phyloP scores from a whole-genome alignment of 139 green algal genomes.

The Pseudopediastrum boryanum region DNA sequence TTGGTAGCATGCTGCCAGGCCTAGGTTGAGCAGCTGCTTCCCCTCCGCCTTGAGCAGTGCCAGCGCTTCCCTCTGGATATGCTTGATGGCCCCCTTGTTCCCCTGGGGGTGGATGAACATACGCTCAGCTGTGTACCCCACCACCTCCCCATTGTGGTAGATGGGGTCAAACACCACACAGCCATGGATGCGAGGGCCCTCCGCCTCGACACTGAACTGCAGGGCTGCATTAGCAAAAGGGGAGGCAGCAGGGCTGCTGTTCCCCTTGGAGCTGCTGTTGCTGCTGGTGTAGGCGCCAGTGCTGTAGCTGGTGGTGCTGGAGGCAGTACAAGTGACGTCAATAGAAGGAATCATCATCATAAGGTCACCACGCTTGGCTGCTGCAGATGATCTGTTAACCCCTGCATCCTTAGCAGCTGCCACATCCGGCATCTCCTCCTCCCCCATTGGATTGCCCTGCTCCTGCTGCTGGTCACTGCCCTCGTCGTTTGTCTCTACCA shows the following conservation, averaged over 20 bases:
- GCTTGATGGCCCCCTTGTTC: neutral
- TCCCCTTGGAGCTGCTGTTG: neutral
- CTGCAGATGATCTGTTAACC: too few relatives aligned
- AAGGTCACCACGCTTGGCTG: too few relatives aligned
- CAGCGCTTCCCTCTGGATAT: neutral
- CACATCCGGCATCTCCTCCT: too few relatives aligned
- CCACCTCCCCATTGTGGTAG: neutral
- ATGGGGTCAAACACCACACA: neutral
- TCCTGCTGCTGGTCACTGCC: neutral
- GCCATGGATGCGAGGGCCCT: neutral
- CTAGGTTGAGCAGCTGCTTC: neutral
- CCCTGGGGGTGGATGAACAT: neutral
- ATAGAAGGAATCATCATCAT: neutral
- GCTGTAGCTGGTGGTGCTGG: neutral
- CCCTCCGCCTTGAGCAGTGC: neutral
- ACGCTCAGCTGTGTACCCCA: constrained; percentile 5
- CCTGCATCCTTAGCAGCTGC: neutral
- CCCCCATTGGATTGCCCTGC: too few relatives aligned
- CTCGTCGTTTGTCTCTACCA: neutral
- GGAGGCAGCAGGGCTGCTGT: too few relatives aligned
- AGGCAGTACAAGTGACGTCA: neutral
- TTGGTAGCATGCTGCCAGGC: neutral
- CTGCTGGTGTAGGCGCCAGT: neutral
- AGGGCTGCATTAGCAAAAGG: neutral
- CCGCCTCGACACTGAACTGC: neutral